Evolutionary conservation across 2,329 filamentous ascomycete species (phyloP).

Genomic region (Cercospora nicotianae): DNA sequence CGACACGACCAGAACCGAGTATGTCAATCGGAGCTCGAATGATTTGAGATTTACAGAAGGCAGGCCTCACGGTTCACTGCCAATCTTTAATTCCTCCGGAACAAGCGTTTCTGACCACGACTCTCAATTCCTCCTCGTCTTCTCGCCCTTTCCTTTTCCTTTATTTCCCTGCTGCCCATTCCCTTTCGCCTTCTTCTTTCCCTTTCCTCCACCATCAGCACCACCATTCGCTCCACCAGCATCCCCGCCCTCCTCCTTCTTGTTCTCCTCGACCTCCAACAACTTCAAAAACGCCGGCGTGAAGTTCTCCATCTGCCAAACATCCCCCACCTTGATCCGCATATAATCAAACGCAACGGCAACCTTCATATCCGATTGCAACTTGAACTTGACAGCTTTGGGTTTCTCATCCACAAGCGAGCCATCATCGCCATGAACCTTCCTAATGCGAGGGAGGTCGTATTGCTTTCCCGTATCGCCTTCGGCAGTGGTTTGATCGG

Average conservation of each 20-base stretch:
- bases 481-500: constrained; percentile 21
- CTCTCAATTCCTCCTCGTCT: neutral
- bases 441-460: constrained; percentile 22
- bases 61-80: too few species aligned
- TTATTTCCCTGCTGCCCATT: neutral
- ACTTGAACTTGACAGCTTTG: constrained; percentile 38
- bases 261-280: constrained; percentile 50
- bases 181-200: neutral
- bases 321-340: constrained; percentile 69
- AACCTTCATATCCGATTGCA: constrained; percentile 60
- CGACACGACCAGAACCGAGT: too few species aligned
- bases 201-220: constrained; percentile 2
- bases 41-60: too few species aligned
- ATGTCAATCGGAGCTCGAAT: too few species aligned
- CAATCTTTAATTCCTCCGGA: too few species aligned
- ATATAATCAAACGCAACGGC: constrained; percentile 79
- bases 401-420: constrained; percentile 2
- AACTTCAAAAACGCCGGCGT: constrained; percentile 60
- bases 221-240: constrained; percentile 13
- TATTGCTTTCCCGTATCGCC: constrained; percentile 25
- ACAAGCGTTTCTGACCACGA: too few species aligned
- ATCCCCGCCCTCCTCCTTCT: constrained; percentile 13
- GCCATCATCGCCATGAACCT: neutral
- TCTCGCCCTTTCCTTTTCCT: neutral
- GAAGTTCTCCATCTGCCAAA: constrained; percentile 64